Conservation (phyloP, 345 rosid genomes). For the Eutrema yunnanense region DNA sequence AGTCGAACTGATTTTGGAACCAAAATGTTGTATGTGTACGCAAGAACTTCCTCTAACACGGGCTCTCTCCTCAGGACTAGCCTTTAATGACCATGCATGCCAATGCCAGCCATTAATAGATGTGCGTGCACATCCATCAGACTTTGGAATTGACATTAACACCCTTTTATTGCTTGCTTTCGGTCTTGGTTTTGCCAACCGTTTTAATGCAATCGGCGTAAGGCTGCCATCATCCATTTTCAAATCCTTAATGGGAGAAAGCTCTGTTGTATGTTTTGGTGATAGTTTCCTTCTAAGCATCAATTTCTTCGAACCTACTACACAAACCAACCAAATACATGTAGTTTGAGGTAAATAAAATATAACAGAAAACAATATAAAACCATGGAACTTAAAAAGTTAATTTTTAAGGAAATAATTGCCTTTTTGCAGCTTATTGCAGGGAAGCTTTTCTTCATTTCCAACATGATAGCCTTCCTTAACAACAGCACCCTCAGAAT, state of each 20-base stretch:
- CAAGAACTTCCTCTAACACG: slow-evolving; percentile 55
- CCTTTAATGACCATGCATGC: slow-evolving; percentile 85
- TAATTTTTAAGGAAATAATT: not conserved
- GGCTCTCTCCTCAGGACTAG: slow-evolving; percentile 77
- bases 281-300: slow-evolving; percentile 47
- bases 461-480: slow-evolving; percentile 23
- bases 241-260: slow-evolving; percentile 34
- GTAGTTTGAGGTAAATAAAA: not conserved
- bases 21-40: slow-evolving; percentile 33
- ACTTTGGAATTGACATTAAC: slow-evolving; percentile 46
- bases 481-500: slow-evolving; percentile 21
- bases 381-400: not conserved
- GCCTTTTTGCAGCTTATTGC: slow-evolving; percentile 32
- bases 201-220: slow-evolving; percentile 34
- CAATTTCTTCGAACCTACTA: slow-evolving; percentile 39
- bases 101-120: slow-evolving; percentile 94
- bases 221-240: slow-evolving; percentile 30
- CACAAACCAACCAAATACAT: slow-evolving; percentile 15
- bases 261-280: slow-evolving; percentile 23
- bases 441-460: slow-evolving; percentile 27
- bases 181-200: slow-evolving; percentile 20
- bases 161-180: slow-evolving; percentile 36
- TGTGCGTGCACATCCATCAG: slow-evolving; percentile 89
- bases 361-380: not conserved
- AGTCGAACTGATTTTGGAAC: slow-evolving; percentile 43